These are phyloP conservation scores for Metarhizium brunneum DNA, from an alignment of 2,329 filamentous ascomycete species.

Conservation along the genomic window DNA sequence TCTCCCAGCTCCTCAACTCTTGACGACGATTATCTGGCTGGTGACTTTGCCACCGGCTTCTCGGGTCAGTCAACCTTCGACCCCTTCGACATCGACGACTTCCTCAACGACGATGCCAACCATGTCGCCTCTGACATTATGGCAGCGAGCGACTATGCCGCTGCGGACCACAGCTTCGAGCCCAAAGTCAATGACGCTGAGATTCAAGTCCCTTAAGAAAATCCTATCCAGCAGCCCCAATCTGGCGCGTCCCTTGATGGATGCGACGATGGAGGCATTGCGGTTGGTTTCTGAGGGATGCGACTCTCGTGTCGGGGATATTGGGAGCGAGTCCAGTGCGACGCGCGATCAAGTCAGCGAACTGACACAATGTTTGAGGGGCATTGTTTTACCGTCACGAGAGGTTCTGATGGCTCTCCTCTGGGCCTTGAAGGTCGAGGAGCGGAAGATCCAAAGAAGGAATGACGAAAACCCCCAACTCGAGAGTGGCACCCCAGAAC, in stretches of 20 bases:
- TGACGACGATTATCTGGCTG: slow-evolving; percentile 59
- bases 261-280: slow-evolving; percentile 67
- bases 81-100: slow-evolving; percentile 44
- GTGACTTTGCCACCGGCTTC: slow-evolving; percentile 45
- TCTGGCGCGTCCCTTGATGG: slow-evolving; percentile 63
- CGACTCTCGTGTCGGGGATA: slow-evolving; percentile 34
- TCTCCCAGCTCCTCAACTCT: slow-evolving; percentile 56
- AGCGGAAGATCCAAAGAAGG: slow-evolving; percentile 22
- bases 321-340: slow-evolving; percentile 21
- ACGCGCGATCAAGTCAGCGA: slow-evolving; percentile 27
- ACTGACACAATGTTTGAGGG: slow-evolving; percentile 27
- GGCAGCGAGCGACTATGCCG: slow-evolving; percentile 40
- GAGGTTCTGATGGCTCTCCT: slow-evolving; percentile 39
- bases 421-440: slow-evolving; percentile 36
- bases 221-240: slow-evolving; percentile 65
- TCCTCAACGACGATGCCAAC: slow-evolving; percentile 44
- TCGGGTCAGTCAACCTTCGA: slow-evolving; percentile 29
- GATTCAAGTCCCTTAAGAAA: slow-evolving; percentile 52
- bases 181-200: slow-evolving; percentile 47
- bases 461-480: slow-evolving; percentile 12
- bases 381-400: slow-evolving; percentile 32
- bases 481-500: slow-evolving; percentile 15
- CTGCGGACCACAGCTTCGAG: slow-evolving; percentile 42
- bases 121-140: slow-evolving; percentile 35
- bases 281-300: slow-evolving; percentile 57